Conservation (phyloP, 225 moss, liverwort and hornwort genomes). For the Takakia lepidozioides region DNA sequence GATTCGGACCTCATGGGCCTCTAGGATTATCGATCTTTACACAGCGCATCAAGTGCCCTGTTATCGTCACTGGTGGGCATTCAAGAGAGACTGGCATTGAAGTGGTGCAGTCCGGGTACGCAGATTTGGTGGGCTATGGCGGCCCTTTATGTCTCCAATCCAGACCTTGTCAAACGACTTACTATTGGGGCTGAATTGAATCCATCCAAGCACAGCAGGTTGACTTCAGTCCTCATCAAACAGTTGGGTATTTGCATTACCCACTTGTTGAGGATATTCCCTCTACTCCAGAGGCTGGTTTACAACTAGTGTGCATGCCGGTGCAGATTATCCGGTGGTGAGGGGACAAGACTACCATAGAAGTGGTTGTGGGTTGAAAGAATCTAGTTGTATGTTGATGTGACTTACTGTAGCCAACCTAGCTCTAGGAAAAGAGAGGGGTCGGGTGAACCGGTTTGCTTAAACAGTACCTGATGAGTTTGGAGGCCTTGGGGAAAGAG, state of each 20-base stretch:
- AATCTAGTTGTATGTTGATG: too few species aligned
- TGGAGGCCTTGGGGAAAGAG: too few species aligned
- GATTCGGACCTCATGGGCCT: conserved; percentile 35
- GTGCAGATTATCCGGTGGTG: too few species aligned
- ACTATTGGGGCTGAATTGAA: conserved; percentile 24
- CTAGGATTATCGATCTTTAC: conserved; percentile 23
- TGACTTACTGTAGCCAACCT: too few species aligned
- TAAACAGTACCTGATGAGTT: too few species aligned
- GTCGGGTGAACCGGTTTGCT: too few species aligned
- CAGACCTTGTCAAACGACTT: conserved; percentile 42
- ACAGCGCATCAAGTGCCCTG: conserved; percentile 20
- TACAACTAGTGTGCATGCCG: too few species aligned
- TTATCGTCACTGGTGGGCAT: conserved; percentile 45
- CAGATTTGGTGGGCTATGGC: conserved; percentile 45
- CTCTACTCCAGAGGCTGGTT: too few species aligned
- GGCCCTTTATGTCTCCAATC: conserved; percentile 53
- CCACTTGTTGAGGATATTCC: conserved; percentile 52
- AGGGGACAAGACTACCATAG: too few species aligned
- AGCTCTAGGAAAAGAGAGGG: too few species aligned
- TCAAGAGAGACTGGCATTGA: conserved; percentile 27
- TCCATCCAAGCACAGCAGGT: conserved; percentile 11
- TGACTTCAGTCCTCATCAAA: conserved; percentile 33
- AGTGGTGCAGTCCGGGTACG: conserved; percentile 31
- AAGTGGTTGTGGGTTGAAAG: too few species aligned
- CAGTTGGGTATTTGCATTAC: conserved; percentile 57